Evolutionary conservation across 2,329 filamentous ascomycete species (phyloP), one percentile per base, ranked within the genome.

Genomic region (Samsoniella hepiali): DNA sequence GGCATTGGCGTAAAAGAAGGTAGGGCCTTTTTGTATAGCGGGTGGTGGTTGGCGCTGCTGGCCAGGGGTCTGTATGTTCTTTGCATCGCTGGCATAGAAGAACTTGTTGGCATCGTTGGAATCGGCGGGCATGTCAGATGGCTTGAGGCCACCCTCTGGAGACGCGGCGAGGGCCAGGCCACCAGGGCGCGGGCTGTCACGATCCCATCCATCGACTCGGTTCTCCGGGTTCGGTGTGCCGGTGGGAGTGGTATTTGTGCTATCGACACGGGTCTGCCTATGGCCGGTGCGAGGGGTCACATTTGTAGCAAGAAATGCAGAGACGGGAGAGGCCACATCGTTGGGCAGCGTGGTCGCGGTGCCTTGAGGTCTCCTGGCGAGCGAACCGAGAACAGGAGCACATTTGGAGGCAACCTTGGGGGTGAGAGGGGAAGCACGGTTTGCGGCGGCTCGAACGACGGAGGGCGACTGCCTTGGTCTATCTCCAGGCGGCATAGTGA

Each of bases 11-110:
- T 86, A 84, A 70, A 85, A 82, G 67, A 86, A 86, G n/a, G 79
- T 79, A 11, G 81, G 69, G 47, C 75, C 72, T 68, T 82, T 84
- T 45, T 81, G 78, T 27, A 79, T 75, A 4, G 78, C 72, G n/a
- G 74, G 70, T 29, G 72, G 73, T 64, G 74, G 72, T 47, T 76
- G 69, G 22, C 77, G 78, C 38, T 77, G 76, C 34, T 77, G 71
- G 53, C 42, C 27, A 58, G 71, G 69, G 58, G 70, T 74, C 67
- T 74, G 71, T 58, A 71, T 67, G 29, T 79, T 76, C 69, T 84
- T 88, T 45, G 84, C 90, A 69, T 97, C 91, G 73, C 88, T 91
- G 34, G 93, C 95, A 73, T 96, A 93, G 74, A 99, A 97, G 82
- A 98, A 98, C 78, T 92, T 94, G 60, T 60, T 56, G 47, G 88